phyloP scores from a whole-genome alignment of 306 rosid species.

The Acacia crassicarpa region DNA sequence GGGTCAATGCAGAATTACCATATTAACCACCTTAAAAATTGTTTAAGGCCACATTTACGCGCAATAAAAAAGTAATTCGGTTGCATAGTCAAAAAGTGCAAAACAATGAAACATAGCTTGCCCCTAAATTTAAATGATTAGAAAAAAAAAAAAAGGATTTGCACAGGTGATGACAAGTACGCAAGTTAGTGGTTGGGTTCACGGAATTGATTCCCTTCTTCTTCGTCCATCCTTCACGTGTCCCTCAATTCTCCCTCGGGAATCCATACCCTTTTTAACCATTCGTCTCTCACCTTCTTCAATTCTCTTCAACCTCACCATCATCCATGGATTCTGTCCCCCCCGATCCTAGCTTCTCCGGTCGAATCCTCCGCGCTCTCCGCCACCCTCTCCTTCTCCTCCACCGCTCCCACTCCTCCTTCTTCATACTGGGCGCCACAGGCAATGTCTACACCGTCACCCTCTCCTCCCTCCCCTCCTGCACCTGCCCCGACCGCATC shows the following conservation, averaged over 20 bases:
- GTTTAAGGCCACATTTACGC: too few relatives aligned
- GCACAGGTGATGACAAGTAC: not conserved
- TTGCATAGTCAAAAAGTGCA: too few relatives aligned
- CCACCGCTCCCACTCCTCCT: conserved; percentile 8
- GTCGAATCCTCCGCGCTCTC: conserved; percentile 1
- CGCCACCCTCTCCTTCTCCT: conserved; percentile 16
- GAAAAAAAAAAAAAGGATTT: too few relatives aligned
- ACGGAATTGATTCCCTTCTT: not conserved
- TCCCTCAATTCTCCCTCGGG: not conserved
- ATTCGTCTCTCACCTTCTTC: not conserved
- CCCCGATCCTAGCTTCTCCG: not conserved
- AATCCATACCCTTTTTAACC: not conserved
- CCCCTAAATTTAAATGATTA: too few relatives aligned
- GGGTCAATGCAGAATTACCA: too few relatives aligned
- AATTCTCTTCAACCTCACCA: not conserved
- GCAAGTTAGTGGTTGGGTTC: not conserved
- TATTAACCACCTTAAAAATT: too few relatives aligned
- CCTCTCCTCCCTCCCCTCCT: not conserved
- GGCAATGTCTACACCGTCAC: conserved; percentile 13
- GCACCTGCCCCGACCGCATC: conserved; percentile 3
- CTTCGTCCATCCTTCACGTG: not conserved
- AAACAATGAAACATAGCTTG: too few relatives aligned
- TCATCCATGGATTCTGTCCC: not conserved
- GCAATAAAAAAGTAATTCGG: too few relatives aligned
- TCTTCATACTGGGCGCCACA: conserved; percentile 9